phyloP scores from a whole-genome alignment of 1,284 basidiomycete genomes.

The Microbotryum scabiosae region DNA sequence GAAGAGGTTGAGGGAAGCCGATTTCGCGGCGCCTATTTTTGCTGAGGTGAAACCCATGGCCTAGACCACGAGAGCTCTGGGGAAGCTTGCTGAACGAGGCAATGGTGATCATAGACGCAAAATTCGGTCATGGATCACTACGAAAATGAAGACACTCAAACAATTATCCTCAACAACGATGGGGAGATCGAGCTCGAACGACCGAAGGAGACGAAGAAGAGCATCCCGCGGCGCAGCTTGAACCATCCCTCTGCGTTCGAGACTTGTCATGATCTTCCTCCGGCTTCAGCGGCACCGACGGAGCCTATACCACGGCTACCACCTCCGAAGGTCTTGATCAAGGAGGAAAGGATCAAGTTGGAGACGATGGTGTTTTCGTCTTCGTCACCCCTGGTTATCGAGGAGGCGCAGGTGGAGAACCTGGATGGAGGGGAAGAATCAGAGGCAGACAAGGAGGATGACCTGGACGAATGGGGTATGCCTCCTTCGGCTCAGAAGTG shows the following conservation, averaged over 20 bases:
- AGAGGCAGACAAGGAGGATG: neutral
- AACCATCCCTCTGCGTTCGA: no score
- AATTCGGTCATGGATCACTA: neutral
- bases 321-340: neutral
- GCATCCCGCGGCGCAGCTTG: no score
- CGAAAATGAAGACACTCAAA: no score
- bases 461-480: slow-evolving; percentile 26
- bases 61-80: no score
- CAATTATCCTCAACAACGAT: no score
- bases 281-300: no score
- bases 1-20: slow-evolving; percentile 11
- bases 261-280: no score
- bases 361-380: neutral
- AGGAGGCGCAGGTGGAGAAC: no score
- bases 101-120: slow-evolving; percentile 5
- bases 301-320: no score
- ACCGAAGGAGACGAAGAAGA: neutral
- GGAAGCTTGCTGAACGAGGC: no score
- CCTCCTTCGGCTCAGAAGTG: slow-evolving; percentile 8
- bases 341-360: neutral
- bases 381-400: no score
- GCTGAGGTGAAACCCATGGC: slow-evolving; percentile 9
- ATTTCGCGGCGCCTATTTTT: slow-evolving; percentile 10
- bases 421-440: neutral
- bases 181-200: neutral